Conservation (phyloP, 2,329 filamentous ascomycete genomes). For the Colletotrichum sp. region DNA sequence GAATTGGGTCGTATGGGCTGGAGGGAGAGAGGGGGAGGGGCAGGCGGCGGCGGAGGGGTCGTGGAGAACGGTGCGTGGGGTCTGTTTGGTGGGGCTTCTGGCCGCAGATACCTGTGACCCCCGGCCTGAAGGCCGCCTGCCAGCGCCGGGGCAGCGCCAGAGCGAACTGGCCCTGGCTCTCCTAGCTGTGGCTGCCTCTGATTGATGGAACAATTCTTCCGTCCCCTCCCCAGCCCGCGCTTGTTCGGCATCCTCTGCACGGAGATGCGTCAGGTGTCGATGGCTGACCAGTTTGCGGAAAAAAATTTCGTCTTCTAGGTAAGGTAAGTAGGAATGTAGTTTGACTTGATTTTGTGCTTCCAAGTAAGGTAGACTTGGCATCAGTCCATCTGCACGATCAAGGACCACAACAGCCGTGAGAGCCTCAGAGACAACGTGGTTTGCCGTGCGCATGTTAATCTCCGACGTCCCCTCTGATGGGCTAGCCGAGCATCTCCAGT, state of each 20-base stretch:
- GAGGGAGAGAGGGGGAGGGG: constrained; percentile 19
- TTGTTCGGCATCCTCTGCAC: not conserved
- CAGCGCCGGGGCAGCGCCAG: not conserved
- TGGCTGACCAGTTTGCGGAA: not conserved
- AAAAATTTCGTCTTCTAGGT: not conserved
- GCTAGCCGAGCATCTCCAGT: not conserved
- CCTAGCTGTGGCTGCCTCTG: constrained; percentile 12
- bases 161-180: constrained; percentile 7
- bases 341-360: not conserved
- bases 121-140: constrained; percentile 8
- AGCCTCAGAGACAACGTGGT: not conserved
- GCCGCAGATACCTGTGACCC: not conserved
- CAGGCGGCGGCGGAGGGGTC: constrained; percentile 15
- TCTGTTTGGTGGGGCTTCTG: constrained; percentile 13
- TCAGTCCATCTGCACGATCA: not conserved
- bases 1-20: constrained; percentile 6
- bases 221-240: not conserved
- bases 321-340: not conserved
- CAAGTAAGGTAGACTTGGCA: not conserved
- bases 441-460: not conserved
- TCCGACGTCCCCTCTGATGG: not conserved
- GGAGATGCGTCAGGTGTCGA: not conserved
- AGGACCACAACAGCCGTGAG: not conserved
- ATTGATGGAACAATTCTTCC: constrained; percentile 36
- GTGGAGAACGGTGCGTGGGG: not conserved